Evolutionary conservation across 208 protist genomes (phyloP), one percentile per base, ranked within the genome.

Genomic region (Trypanosoma brucei): DNA sequence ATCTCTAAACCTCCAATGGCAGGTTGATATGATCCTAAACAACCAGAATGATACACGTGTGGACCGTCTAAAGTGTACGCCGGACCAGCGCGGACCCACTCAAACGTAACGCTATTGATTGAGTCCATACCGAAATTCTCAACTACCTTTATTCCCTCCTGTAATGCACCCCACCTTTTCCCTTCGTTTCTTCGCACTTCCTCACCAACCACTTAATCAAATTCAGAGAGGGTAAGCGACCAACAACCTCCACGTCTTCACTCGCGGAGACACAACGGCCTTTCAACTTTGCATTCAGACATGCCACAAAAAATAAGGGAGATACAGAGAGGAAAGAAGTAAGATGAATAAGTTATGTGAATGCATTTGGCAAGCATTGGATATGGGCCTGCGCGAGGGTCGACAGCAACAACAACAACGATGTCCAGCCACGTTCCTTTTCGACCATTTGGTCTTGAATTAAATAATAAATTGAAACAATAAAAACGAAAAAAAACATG

Each of bases 1-100:
- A 91, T 73, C 22, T 64, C 63, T 22, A 91, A 72, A 57, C 70
- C 64, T 8, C 83, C 83, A 42, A 90, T 68, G 36, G 88, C 88
- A 3, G 85, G 85, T 2, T 76, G 67, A 61, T 91, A 90, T 35
- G 78, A 71, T 14, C 72, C 58, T 46, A 67, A 65, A 13, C 81
- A 79, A 44, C 80, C 79, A 38, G 81, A 83, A 71, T 92, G 82
- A 62, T 72, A 55, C 13, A 81, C 76, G 22, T 62, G 72, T 33
- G 46, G 30, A 45, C 76, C 82, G 9, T 79, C 37, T 30, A 91
- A 56, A 34, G 62, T 69, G 65, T 91, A 91, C 31, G 73, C 57
- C 35, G 64, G 34, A 52, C 75, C 83, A 34, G 83, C 83, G 8
- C 79, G 79, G 22, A 14, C 59, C 85, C 88, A 92, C 37, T 78